These are phyloP conservation scores for Aspergillus biplanus DNA, from an alignment of 495 filamentous ascomycete species.

Conservation along the genomic window DNA sequence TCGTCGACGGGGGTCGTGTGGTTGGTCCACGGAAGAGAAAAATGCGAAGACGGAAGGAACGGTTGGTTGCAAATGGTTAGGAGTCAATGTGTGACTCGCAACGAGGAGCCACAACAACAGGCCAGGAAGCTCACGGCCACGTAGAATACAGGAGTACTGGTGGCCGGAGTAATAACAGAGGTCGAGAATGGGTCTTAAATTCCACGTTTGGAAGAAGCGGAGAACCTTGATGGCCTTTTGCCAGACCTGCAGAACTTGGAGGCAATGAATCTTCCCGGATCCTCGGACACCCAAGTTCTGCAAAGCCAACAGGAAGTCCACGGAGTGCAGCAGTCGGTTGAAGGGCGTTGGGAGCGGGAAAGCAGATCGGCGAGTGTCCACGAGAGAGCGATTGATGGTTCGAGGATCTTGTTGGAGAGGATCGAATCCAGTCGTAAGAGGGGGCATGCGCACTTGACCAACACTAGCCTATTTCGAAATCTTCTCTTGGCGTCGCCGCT, in stretches of 20 bases:
- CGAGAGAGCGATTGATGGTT: slow-evolving; percentile 19
- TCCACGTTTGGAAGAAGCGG: slow-evolving; percentile 27
- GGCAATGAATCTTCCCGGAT: slow-evolving; percentile 25
- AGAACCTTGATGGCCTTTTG: slow-evolving; percentile 31
- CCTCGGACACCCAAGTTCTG: slow-evolving; percentile 25
- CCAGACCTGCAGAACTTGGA: slow-evolving; percentile 42
- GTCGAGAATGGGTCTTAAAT: slow-evolving; percentile 17
- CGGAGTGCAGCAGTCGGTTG: slow-evolving; percentile 3
- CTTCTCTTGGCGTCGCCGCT: slow-evolving; percentile 28
- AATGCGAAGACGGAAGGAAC: slow-evolving; percentile 30
- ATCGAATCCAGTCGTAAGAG: slow-evolving; percentile 34
- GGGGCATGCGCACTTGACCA: slow-evolving; percentile 31
- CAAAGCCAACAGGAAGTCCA: slow-evolving; percentile 19
- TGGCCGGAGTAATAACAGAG: slow-evolving; percentile 1
- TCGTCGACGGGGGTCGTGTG: slow-evolving; percentile 29
- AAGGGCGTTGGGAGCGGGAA: background rate
- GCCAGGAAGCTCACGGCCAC: slow-evolving; percentile 7
- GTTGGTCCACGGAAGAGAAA: slow-evolving; percentile 28
- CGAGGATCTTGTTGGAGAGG: slow-evolving; percentile 32
- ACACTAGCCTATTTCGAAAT: slow-evolving; percentile 27
- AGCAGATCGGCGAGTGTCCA: slow-evolving; percentile 15
- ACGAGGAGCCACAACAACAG: slow-evolving; percentile 22
- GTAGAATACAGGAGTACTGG: background rate
- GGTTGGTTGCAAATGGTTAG: slow-evolving; percentile 17
- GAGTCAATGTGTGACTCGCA: slow-evolving; percentile 23